Evolutionary conservation across 1,139 yeast genomes (phyloP).

Genomic region (Yarrowia galli): DNA sequence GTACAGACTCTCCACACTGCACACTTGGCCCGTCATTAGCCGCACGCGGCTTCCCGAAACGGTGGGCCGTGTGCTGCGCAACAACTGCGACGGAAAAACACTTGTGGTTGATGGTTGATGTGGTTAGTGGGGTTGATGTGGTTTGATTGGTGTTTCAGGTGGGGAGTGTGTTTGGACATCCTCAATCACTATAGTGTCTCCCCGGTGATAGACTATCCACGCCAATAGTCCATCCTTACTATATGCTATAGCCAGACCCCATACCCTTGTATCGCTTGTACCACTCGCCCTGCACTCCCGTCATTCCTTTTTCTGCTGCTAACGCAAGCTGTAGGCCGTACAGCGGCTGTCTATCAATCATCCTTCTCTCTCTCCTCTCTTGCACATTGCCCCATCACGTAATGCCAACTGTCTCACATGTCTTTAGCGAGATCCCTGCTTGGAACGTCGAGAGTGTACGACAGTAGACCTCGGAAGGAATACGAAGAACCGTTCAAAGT

Average conservation of each 20-base stretch:
- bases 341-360: neutral
- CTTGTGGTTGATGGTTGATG: no score
- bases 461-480: conserved; percentile 2
- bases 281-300: no score
- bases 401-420: neutral
- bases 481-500: neutral
- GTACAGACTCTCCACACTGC: neutral
- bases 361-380: neutral
- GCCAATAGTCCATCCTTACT: no score
- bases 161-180: no score
- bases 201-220: no score
- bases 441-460: no score
- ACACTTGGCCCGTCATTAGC: conserved; percentile 11
- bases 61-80: conserved; percentile 10
- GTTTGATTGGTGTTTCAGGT: no score
- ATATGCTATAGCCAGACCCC: no score
- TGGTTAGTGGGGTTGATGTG: no score
- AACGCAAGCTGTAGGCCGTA: neutral
- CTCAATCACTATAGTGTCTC: no score
- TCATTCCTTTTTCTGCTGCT: conserved; percentile 10
- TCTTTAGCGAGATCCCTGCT: neutral
- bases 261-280: no score
- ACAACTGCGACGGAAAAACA: neutral
- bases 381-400: conserved; percentile 2
- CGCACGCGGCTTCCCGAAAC: conserved; percentile 35